Evolutionary conservation across 345 rosid genomes (phyloP), one percentile per base, ranked within the genome.

Genomic region (Salix suchowensis): DNA sequence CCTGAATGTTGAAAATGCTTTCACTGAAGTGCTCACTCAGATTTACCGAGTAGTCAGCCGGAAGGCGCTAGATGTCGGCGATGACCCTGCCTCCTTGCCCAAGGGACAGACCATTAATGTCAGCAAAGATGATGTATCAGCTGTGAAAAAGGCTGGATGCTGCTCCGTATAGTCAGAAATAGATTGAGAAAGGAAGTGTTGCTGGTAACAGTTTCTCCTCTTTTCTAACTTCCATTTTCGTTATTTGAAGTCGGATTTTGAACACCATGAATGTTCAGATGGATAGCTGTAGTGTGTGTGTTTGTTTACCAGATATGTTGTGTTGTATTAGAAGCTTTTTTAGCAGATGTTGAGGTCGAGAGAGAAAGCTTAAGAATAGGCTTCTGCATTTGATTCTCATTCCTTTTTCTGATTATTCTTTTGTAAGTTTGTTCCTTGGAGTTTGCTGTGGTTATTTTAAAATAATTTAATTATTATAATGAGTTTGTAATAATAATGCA

Each of bases 61-160:
- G 42, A 79, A 79, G 61, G 82, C 78, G 61, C 82, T 79, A 68
- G 82, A 79, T 15, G 74, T 64, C 19, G 82, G 78, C n/a, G 78
- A 79, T 68, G 82, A 79, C 52, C 74, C 82, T 5, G 78, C 82
- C 74, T 55, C 71, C 50, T 24, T 79, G 58, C 78, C 82, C 6
- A 79, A 79, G 75, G 82, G 82, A 74, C 82, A 69, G 54, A 79
- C 75, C 21, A 79, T 78, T 67, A 68, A 69, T 34, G 77, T 73
- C 4, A 70, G 74, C 60, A 78, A 78, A 73, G 81, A 79, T 37
- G 82, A 79, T 48, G 82, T 79, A n/a, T 79, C 82, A n/a, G 82
- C 82, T 42, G 73, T 79, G 34, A 79, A 79, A 18, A 79, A 79
- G 74, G 80, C 65, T 39, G 80, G 80, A 77, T 77, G 80, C 67